Percentiles rank a stretch among this genome's conserved stretches.
These are phyloP conservation scores for Peronospora tabacina DNA, from an alignment of 352 stramenopile genomes.

Conservation along the genomic window DNA sequence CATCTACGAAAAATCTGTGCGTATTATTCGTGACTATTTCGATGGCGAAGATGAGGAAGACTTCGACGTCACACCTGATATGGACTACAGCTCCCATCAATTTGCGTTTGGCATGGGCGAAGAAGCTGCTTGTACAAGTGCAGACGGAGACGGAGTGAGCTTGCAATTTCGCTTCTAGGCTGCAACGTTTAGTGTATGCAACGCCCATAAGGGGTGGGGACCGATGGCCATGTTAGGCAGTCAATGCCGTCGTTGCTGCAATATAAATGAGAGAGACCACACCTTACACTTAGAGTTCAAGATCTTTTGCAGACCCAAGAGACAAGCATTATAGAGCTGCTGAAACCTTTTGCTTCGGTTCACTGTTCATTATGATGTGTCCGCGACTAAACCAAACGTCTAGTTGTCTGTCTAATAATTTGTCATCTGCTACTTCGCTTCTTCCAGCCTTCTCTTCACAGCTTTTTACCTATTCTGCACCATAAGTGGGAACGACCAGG, in stretches of 20 bases:
- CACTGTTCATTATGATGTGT: conserved; percentile 5
- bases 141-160: conserved; percentile 4
- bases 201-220: background rate
- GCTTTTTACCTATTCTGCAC: conserved; percentile 41
- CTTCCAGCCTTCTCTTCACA: background rate
- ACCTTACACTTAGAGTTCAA: background rate
- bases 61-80: conserved; percentile 45
- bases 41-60: conserved; percentile 96
- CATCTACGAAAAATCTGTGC: conserved; percentile 91
- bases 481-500: conserved; percentile 74
- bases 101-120: conserved; percentile 55
- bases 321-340: background rate
- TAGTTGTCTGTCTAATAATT: background rate
- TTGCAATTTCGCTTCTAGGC: conserved; percentile 27
- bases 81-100: conserved; percentile 43
- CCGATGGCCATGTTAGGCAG: background rate
- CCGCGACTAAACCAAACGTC: background rate
- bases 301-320: background rate
- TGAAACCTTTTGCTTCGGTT: conserved; percentile 18
- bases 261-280: conserved; percentile 4
- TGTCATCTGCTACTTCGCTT: background rate
- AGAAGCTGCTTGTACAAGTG: conserved; percentile 8
- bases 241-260: background rate
- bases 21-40: conserved; percentile 97
- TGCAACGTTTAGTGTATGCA: conserved; percentile 11